Base-by-base conservation (phyloP, 2,329 filamentous ascomycete species). In the Metarhizium anisopliae region DNA sequence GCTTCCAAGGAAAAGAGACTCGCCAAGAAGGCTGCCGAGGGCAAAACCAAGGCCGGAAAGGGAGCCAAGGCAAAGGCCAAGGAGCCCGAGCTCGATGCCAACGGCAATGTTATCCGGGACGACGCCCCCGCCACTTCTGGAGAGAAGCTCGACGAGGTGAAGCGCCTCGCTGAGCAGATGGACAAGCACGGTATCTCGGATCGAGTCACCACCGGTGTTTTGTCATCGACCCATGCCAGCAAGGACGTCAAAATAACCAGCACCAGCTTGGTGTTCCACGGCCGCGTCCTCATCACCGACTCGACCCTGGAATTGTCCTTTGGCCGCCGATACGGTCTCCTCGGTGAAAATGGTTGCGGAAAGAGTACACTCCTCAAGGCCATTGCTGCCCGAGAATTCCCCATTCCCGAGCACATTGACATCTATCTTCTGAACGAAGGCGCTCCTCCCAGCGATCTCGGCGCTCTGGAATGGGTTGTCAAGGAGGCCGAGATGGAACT, bases 271-370 rank as follows among this genome's bases (percentile, higher is more conserved):
- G 93, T 96, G 61, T 99, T 99, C 84, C 95, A 99, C 81, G 94
- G 95, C 67, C 90, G 89, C 66, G 94, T 97, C 64, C 85, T 99
- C 59, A 89, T 99, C 76, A 93, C 86, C 70, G 94, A 99, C 75
- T 89, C 89, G 61, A 95, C 86, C 52, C 81, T 99, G 72, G 95
- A 99, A 75, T 82, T 99, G 68, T 93, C 89, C 71, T 94, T 90
- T 71, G 91, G 89, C 63, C 89, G 92, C 67, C 85, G 94, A 67
- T 99, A 99, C 72, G 94, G 94, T 72, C 80, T 99, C 57, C 79
- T 99, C 61, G 94, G 94, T 68, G 94, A 99, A 83, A 99, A 99
- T 87, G 94, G 94, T 63, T 99, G 94, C 75, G 94, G 94, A 73
- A 99, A 99, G 82, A 95, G 89, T 62, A 99, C 94, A n/a, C 76